phyloP scores from a whole-genome alignment of 345 rosid genomes.

The Alliaria petiolata region DNA sequence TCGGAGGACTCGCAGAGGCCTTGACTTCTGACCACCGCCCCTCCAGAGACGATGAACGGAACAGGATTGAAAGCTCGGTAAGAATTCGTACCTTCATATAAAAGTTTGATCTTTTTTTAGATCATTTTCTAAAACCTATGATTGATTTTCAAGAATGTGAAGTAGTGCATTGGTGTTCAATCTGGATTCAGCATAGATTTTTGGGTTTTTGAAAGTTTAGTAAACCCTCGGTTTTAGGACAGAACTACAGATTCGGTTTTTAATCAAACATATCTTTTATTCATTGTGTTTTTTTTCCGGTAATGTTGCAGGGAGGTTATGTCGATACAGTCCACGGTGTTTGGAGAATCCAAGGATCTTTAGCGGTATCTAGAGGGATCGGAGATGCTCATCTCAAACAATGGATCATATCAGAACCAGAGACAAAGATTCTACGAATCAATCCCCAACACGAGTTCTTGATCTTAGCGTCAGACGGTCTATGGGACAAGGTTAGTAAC shows the following conservation, averaged over 20 bases:
- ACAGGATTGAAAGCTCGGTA: constrained; percentile 58
- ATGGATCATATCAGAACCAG: constrained; percentile 81
- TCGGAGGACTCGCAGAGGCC: constrained; percentile 65
- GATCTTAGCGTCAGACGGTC: constrained; percentile 84
- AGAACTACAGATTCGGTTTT: neutral
- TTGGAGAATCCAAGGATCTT: constrained; percentile 81
- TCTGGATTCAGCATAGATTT: neutral
- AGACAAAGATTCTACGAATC: constrained; percentile 44
- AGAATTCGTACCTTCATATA: constrained; percentile 3
- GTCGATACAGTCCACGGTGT: constrained; percentile 56
- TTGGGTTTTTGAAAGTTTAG: neutral
- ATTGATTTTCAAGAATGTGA: neutral
- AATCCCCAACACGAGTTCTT: constrained; percentile 62
- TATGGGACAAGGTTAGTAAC: constrained; percentile 83
- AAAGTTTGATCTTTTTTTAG: neutral
- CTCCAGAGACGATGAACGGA: constrained; percentile 65
- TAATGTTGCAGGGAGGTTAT: constrained; percentile 63
- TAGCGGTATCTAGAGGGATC: constrained; percentile 84
- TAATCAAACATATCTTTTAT: neutral
- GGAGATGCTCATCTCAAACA: constrained; percentile 69
- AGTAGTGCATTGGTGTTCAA: neutral
- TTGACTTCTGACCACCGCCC: constrained; percentile 85
- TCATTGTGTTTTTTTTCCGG: neutral
- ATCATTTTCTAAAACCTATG: neutral
- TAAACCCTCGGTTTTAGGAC: neutral